These are phyloP conservation scores for Spergularia azorica DNA, from an alignment of 179 eudicot genomes.

Conservation along the genomic window DNA sequence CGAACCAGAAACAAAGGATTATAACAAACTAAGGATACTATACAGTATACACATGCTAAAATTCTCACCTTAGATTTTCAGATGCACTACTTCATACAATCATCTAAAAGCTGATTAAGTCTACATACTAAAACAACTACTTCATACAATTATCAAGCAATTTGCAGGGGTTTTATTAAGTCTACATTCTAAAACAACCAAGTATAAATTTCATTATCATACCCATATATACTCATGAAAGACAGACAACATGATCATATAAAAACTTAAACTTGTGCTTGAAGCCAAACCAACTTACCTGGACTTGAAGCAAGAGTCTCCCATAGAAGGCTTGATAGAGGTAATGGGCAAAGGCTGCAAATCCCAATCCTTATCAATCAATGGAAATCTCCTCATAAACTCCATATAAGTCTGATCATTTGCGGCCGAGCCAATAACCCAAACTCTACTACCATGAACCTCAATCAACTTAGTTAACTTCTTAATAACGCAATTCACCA, in stretches of 20 bases:
- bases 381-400: slow-evolving; percentile 53
- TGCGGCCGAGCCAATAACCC: slow-evolving; percentile 67
- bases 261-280: not conserved
- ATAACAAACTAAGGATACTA: not conserved
- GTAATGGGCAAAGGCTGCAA: slow-evolving; percentile 73
- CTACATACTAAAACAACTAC: not conserved
- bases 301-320: slow-evolving; percentile 53
- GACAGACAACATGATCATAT: slow-evolving; percentile 1
- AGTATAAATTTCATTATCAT: not conserved
- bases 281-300: slow-evolving; percentile 38
- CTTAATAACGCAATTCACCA: slow-evolving; percentile 39
- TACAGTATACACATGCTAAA: slow-evolving; percentile 17
- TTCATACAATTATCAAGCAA: not conserved
- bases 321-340: slow-evolving; percentile 37
- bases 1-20: not conserved
- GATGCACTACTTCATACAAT: not conserved
- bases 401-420: slow-evolving; percentile 58
- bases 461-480: slow-evolving; percentile 44
- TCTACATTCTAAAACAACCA: not conserved
- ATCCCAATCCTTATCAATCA: slow-evolving; percentile 71
- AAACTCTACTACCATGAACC: slow-evolving; percentile 45
- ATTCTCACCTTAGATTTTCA: not conserved
- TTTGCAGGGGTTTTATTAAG: too few relatives aligned
- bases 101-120: slow-evolving; percentile 10
- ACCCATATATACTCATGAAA: not conserved